Base-by-base conservation (phyloP, 306 rosid genomes). In the Fragaria ananassa region DNA sequence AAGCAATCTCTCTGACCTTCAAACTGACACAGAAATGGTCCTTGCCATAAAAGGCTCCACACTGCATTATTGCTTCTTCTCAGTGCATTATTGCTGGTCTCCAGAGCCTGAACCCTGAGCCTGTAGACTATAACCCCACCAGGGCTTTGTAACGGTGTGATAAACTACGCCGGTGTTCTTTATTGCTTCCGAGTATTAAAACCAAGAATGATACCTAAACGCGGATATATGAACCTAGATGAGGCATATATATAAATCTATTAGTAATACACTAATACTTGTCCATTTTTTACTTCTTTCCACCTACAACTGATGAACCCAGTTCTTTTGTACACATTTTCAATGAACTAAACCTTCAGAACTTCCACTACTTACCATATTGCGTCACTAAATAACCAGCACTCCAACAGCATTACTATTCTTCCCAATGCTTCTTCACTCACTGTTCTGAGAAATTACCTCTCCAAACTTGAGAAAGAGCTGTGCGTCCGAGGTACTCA, bases 401-500 rank as follows among this genome's bases (percentile, higher is more conserved):
- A 44, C 47, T 44, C 13, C 13, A 44, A 44, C 3, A 18, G 12
- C 41, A 3, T 42, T 41, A 10, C 14, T 39, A 25, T 27, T 9
- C 45, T 10, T 50, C 74, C 70, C 45, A 60, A 10, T 51, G 50
- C 70, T 69, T 50, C 11, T 47, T 88, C 83, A 87, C 82, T 80
- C 89, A 46, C 96, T 93, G 86, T 89, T 91, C 54, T 88, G 97
- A 58, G 98, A 89, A 74, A 93, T 93, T 57, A 93, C 98, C 88
- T 93, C 98, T 51, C 98, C 97, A 51, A 93, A 93, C 80, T 93
- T 91, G 70, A 91, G 90, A 78, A 93, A 93, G 42, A 91, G 93
- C 60, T 91, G 98, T 0, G 97, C 98, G 67, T 93, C 97, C 1
- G 97, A 91, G 64, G 96, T 86, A 79, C 98, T 93, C 93, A 93